These are phyloP conservation scores for Basipetospora chlamydospora DNA, from an alignment of 2,329 filamentous ascomycete genomes.

Conservation along the genomic window DNA sequence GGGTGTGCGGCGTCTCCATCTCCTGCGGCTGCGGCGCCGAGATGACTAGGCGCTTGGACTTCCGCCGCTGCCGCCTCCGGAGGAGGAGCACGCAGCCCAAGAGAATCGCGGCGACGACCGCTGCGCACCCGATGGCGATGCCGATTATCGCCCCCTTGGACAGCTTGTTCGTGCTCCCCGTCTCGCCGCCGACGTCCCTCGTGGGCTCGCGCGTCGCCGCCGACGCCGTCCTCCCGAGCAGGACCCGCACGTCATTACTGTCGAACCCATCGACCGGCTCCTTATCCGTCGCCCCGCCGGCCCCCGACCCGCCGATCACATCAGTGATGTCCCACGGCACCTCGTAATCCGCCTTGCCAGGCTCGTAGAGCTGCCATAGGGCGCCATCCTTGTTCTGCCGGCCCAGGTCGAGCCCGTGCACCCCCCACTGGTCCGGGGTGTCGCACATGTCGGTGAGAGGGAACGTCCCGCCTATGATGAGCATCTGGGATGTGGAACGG, in stretches of 20 bases:
- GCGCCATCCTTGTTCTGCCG: conserved; percentile 29
- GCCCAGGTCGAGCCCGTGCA: conserved; percentile 40
- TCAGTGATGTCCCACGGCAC: conserved; percentile 36
- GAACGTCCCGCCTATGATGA: conserved; percentile 47
- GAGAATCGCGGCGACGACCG: conserved; percentile 6
- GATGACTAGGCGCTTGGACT: neutral
- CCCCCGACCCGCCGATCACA: conserved; percentile 33
- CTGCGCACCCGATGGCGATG: conserved; percentile 24
- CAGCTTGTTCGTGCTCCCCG: conserved; percentile 10
- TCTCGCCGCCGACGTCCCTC: conserved; percentile 19
- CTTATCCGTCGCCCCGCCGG: conserved; percentile 38
- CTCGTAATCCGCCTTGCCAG: conserved; percentile 34
- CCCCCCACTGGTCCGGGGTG: conserved; percentile 33
- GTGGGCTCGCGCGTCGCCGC: conserved; percentile 34
- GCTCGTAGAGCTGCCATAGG: conserved; percentile 35
- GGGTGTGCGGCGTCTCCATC: neutral
- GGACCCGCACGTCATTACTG: conserved; percentile 33
- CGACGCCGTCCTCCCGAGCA: conserved; percentile 35
- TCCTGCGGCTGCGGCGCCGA: neutral
- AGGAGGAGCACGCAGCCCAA: neutral
- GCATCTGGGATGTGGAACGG: conserved; percentile 42
- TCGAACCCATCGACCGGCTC: conserved; percentile 34
- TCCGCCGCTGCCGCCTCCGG: neutral
- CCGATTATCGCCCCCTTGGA: conserved; percentile 27
- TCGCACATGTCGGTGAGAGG: conserved; percentile 35